Evolutionary conservation across 2,329 filamentous ascomycete species (phyloP), one percentile per base, ranked within the genome.

Genomic region (Scedosporium aurantiacum): DNA sequence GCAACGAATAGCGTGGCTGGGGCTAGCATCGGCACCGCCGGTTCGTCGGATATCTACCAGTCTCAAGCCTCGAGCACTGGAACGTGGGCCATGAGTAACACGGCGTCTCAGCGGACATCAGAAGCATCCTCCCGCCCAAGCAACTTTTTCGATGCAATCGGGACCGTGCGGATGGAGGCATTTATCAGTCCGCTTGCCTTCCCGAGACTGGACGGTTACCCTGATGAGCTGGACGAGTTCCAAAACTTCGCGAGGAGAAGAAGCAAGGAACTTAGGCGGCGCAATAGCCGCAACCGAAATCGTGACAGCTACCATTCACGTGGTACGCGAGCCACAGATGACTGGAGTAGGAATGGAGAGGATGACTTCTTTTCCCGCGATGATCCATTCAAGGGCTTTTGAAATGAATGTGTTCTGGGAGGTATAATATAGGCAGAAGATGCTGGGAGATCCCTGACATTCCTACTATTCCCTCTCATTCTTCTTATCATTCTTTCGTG

Each of bases 141-240:
- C 62, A 85, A 85, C 71, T 92, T 94, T 75, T 94, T 94, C 69
- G 91, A 95, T 67, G 89, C 89, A 1, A 87, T 95, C 62, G 91
- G 92, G 1, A 97, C 92, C 1, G 85, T 97, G 56, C 85, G 94
- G 28, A 97, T 99, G 93, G 93, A 97, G 73, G 94, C 94, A 0
- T 99, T 97, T 72, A 95, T 99, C 66, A 85, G 79, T 67, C 84
- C 84, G 0, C 71, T 86, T 10, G 76, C 81, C 1, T 76, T 79
- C 63, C 75, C 75, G 2, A 74, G 75, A 28, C 75, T 79, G 60
- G 74, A 76, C 12, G 78, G 81, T 12, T 72, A 75, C 50, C 74
- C 76, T 0, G 76, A 79, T 60, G 80, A 82, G 64, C 71, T 75
- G 23, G 80, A 82, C 25, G 80, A 83, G 64, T 74, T 77, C 63